These are phyloP conservation scores for Dothideomycetes sp. DNA, from an alignment of 2,329 filamentous ascomycete genomes.

Conservation along the genomic window DNA sequence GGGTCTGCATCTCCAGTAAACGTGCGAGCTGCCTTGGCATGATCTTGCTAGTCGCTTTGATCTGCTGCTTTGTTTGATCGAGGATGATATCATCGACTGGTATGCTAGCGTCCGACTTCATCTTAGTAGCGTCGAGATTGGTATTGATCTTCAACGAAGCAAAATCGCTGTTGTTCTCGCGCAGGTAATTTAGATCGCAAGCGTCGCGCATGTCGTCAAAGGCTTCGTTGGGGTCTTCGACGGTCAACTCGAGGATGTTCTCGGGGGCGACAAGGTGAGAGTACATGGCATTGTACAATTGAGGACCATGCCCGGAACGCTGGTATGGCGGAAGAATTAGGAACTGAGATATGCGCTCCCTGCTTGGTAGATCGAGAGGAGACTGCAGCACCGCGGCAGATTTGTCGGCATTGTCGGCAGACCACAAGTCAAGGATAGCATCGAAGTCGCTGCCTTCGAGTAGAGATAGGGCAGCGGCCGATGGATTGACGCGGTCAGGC, in stretches of 20 bases:
- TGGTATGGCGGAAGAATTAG: conserved; percentile 83
- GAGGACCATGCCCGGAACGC: conserved; percentile 63
- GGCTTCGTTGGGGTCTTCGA: conserved; percentile 85
- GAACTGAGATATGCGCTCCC: conserved; percentile 86
- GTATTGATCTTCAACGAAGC: conserved; percentile 37
- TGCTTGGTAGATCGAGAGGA: conserved; percentile 54
- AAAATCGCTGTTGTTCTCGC: conserved; percentile 29
- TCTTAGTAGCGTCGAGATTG: conserved; percentile 32
- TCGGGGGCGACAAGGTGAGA: conserved; percentile 50
- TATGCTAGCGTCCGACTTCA: conserved; percentile 42
- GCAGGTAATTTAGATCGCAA: conserved; percentile 58
- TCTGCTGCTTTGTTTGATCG: conserved; percentile 39
- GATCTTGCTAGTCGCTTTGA: conserved; percentile 59
- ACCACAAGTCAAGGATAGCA: conserved; percentile 7
- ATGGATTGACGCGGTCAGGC: conserved; percentile 16
- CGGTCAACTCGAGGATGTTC: conserved; percentile 71
- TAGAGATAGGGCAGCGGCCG: conserved; percentile 26
- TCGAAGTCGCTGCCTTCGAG: conserved; percentile 9
- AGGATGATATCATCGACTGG: conserved; percentile 47
- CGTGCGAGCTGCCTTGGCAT: conserved; percentile 65
- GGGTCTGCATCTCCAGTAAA: conserved; percentile 64
- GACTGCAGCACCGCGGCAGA: conserved; percentile 6
- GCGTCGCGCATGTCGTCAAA: conserved; percentile 73
- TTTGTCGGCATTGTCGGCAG: conserved; percentile 1
- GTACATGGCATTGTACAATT: conserved; percentile 74